These are phyloP conservation scores for Dryas integrifolia DNA, from an alignment of 331 rosid genomes.

Conservation along the genomic window DNA sequence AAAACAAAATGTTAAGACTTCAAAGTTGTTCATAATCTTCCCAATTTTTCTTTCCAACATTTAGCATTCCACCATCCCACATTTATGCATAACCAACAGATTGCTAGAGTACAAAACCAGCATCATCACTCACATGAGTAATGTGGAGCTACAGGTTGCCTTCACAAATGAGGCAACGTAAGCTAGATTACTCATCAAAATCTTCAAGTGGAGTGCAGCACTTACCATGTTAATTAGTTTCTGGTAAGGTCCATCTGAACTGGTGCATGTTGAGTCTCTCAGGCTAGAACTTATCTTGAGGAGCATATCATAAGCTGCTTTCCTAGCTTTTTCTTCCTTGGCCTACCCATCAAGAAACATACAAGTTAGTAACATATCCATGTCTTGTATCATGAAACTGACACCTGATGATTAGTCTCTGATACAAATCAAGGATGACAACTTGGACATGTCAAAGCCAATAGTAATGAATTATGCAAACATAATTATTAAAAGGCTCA, in stretches of 20 bases:
- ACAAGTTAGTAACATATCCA: constrained; percentile 26
- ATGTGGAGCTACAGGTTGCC: neutral
- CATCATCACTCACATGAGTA: neutral
- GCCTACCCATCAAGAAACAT: constrained; percentile 48
- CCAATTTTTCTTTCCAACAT: neutral
- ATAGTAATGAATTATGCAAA: neutral
- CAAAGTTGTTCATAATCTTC: neutral
- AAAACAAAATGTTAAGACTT: neutral
- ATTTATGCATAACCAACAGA: neutral
- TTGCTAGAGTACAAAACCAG: neutral
- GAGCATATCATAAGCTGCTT: constrained; percentile 74
- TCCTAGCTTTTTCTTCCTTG: constrained; percentile 66
- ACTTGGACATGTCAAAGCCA: neutral
- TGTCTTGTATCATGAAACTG: constrained; percentile 8
- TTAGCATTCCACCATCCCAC: neutral
- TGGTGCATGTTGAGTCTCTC: constrained; percentile 41
- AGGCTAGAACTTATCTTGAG: constrained; percentile 61
- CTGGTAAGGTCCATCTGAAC: constrained; percentile 53
- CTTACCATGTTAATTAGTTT: constrained; percentile 82
- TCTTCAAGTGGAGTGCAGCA: constrained; percentile 18
- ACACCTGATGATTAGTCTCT: neutral
- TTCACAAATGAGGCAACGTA: neutral
- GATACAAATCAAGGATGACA: neutral
- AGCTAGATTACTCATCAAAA: constrained; percentile 7
- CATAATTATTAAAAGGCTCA: neutral